Conservation (phyloP, 2,329 filamentous ascomycete species). For the Cercospora sp. region DNA sequence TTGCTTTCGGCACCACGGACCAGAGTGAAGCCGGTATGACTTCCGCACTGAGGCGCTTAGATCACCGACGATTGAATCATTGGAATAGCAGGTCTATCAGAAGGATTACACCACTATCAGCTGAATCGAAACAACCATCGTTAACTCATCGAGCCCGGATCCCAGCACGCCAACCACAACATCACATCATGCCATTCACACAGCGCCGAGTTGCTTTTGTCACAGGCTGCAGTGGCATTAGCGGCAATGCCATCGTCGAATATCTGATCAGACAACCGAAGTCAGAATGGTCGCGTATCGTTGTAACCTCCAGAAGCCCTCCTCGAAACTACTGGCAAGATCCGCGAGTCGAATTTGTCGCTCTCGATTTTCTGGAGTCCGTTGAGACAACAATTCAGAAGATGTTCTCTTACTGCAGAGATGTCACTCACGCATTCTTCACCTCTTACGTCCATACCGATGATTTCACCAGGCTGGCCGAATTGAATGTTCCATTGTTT, state of each 20-base stretch:
- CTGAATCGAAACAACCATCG: neutral
- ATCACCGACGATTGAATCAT: fast-evolving
- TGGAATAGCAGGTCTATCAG: neutral
- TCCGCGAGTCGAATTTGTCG: neutral
- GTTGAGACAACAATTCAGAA: neutral
- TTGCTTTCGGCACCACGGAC: neutral
- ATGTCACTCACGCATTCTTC: neutral
- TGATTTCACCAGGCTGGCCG: neutral
- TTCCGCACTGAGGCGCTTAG: neutral
- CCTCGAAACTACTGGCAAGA: neutral
- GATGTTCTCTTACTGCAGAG: neutral
- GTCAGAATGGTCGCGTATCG: neutral
- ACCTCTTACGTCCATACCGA: neutral
- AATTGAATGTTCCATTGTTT: neutral
- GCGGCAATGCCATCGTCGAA: neutral
- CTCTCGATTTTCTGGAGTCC: neutral
- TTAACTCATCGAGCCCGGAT: neutral
- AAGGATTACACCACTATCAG: neutral
- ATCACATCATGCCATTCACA: neutral
- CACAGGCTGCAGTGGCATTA: neutral
- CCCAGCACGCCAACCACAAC: neutral
- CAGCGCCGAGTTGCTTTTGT: neutral
- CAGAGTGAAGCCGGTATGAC: neutral
- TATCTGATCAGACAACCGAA: neutral
- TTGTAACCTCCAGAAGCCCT: neutral